These are phyloP conservation scores for Fulvia fulva DNA, from an alignment of 2,329 filamentous ascomycete genomes.

Conservation along the genomic window DNA sequence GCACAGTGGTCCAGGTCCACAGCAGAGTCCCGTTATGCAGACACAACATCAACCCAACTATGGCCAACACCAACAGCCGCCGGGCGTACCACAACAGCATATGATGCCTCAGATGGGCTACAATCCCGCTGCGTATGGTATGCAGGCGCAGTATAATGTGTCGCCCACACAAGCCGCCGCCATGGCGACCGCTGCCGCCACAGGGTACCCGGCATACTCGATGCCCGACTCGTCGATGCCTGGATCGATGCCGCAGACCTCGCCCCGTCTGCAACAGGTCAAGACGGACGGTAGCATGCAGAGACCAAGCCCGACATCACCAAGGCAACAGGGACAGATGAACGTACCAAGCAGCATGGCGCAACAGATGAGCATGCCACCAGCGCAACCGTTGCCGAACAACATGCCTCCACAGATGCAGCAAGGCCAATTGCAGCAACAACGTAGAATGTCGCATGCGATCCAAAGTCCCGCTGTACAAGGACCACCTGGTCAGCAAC, in stretches of 20 bases:
- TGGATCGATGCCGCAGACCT: conserved; percentile 62
- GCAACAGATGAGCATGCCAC: conserved; percentile 48
- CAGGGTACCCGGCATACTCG: conserved; percentile 71
- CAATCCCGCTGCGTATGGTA: conserved; percentile 62
- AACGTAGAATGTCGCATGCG: conserved; percentile 68
- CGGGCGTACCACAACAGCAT: conserved; percentile 54
- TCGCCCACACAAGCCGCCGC: conserved; percentile 82
- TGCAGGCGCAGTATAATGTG: conserved; percentile 72
- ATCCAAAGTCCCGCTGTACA: conserved; percentile 64
- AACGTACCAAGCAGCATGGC: conserved; percentile 42
- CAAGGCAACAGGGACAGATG: conserved; percentile 61
- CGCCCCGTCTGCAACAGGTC: conserved; percentile 68
- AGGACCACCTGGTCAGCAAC: conserved; percentile 28
- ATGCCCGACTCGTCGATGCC: conserved; percentile 63
- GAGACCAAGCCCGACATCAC: conserved; percentile 68
- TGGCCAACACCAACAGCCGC: conserved; percentile 55
- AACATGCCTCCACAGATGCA: conserved; percentile 45
- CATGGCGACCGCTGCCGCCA: conserved; percentile 90
- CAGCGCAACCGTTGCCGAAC: conserved; percentile 55
- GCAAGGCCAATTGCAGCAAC: conserved; percentile 24
- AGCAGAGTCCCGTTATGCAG: conserved; percentile 70
- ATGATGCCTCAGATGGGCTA: conserved; percentile 74
- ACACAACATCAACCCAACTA: conserved; percentile 60
- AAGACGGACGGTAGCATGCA: conserved; percentile 58
- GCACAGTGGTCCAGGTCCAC: conserved; percentile 41